Evolutionary conservation across 75 land plant genomes (phyloP), one percentile per base, ranked within the genome.

Genomic region (Cunninghamia lanceolata): DNA sequence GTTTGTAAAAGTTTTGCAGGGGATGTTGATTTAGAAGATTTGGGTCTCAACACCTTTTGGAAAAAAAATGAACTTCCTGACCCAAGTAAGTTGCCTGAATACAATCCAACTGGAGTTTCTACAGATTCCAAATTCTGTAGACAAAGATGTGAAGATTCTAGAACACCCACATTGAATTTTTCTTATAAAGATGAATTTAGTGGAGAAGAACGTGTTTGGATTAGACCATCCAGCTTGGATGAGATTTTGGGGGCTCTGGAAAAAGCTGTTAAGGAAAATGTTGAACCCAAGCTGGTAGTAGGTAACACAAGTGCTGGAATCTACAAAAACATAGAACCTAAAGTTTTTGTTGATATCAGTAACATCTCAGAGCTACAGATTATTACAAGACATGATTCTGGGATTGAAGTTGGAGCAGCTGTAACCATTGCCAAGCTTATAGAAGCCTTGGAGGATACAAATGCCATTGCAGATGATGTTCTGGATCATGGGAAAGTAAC

Each of bases 11-110:
- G 96, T 85, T 96, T 92, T 86, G 96, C 96, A 14, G 84, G 87
- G 17, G 98, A 96, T 91, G 94, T 94, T 78, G 99, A 97, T 86
- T 84, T 97, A 68, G 99, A 97, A 82, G 99, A 97, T 88, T 88
- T 96, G 82, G 98, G 98, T 43, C 28, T 96, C 28, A 96, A 92
- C 82, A 66, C 93, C 28, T 93, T 96, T 59, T 91, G 94, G 93
- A 89, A 38, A 52, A 91, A 93, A 74, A 88, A 84, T 40, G 90
- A 89, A 15, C 45, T 73, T 32, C 66, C 73, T 16, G 93, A 92
- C 83, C 84, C 83, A n/a, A 86, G 84, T 52, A 90, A 83, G 54
- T 85, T 94, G 84, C 97, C 96, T 32, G 19, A 16, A 1, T 93
- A 89, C 70, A 83, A 79, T 28, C 89, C 73, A 75, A 80, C 79